Evolutionary conservation across 768 basidiomycete genomes (phyloP).

Genomic region (Rhodotorula sphaerocarpa): DNA sequence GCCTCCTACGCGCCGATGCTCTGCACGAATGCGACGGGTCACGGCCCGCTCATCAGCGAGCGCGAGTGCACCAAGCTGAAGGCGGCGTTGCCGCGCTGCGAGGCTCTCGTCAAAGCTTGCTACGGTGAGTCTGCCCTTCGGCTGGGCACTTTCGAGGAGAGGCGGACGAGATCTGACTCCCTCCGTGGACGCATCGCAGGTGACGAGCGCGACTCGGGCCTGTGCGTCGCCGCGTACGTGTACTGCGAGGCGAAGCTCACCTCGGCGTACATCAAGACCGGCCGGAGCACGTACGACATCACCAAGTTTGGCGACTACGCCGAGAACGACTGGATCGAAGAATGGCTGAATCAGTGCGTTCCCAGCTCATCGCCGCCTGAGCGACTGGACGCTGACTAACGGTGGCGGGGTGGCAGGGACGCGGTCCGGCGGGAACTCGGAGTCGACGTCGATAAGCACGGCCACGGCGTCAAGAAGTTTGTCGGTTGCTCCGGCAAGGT

Average conservation of each 20-base stretch:
- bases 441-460: constrained; percentile 31
- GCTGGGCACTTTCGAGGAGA: too few relatives aligned
- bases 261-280: constrained; percentile 24
- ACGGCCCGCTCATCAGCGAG: constrained; percentile 29
- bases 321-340: constrained; percentile 32
- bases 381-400: too few relatives aligned
- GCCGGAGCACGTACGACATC: constrained; percentile 33
- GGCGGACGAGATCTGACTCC: not conserved
- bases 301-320: constrained; percentile 35
- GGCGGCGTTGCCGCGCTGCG: constrained; percentile 26
- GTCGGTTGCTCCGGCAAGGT: constrained; percentile 34
- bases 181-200: constrained; percentile 1
- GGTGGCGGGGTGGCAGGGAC: not conserved
- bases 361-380: too few relatives aligned
- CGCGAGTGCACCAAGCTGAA: constrained; percentile 29
- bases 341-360: constrained; percentile 32
- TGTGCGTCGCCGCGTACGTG: constrained; percentile 26
- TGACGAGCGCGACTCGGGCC: constrained; percentile 17
- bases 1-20: constrained; percentile 34
- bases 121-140: constrained; percentile 15
- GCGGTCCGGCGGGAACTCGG: constrained; percentile 31
- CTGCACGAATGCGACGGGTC: constrained; percentile 29
- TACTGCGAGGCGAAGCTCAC: constrained; percentile 37
- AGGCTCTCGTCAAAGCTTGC: constrained; percentile 30
- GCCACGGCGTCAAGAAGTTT: constrained; percentile 30